These are phyloP conservation scores for Fusarium pseudonygamai DNA, from an alignment of 2,329 filamentous ascomycete species.

Conservation along the genomic window DNA sequence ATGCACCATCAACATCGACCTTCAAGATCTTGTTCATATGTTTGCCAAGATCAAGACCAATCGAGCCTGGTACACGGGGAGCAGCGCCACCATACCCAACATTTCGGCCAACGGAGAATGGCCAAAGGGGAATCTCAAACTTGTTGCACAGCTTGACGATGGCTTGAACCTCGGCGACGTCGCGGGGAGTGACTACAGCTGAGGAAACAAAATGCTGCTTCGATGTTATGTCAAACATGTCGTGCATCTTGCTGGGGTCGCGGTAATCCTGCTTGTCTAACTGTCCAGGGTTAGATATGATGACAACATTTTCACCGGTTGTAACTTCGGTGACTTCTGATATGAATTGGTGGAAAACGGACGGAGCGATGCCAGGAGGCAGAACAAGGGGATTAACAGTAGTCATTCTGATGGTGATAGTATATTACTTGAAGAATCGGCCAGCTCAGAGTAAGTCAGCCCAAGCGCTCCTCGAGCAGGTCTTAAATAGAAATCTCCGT, in stretches of 20 bases:
- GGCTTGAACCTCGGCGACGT: conserved; percentile 27
- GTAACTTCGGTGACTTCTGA: background rate
- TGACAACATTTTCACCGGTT: conserved; percentile 10
- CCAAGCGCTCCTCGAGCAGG: background rate
- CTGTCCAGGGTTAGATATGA: conserved; percentile 9
- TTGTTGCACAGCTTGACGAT: conserved; percentile 22
- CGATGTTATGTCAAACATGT: conserved; percentile 32
- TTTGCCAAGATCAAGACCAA: conserved; percentile 19
- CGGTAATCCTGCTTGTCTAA: conserved; percentile 21
- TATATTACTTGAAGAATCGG: background rate
- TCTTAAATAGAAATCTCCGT: background rate
- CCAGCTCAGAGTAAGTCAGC: background rate
- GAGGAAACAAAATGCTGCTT: conserved; percentile 30
- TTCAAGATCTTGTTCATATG: conserved; percentile 32
- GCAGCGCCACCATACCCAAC: conserved; percentile 32
- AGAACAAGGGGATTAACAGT: conserved; percentile 2
- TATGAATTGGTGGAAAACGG: conserved; percentile 24
- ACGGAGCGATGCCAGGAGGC: conserved; percentile 2
- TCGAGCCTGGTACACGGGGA: conserved; percentile 20
- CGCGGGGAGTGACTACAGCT: conserved; percentile 20
- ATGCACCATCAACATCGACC: conserved; percentile 25
- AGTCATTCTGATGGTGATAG: background rate
- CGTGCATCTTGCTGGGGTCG: conserved; percentile 30
- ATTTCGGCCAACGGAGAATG: conserved; percentile 31
- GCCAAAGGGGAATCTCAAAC: conserved; percentile 32